A percentile compares a stretch with the other conserved stretches of the same genome.
Evolutionary conservation across 371 early-diverging fungal genomes (phyloP).

Genomic region (Dinochytrium kinnereticum): DNA sequence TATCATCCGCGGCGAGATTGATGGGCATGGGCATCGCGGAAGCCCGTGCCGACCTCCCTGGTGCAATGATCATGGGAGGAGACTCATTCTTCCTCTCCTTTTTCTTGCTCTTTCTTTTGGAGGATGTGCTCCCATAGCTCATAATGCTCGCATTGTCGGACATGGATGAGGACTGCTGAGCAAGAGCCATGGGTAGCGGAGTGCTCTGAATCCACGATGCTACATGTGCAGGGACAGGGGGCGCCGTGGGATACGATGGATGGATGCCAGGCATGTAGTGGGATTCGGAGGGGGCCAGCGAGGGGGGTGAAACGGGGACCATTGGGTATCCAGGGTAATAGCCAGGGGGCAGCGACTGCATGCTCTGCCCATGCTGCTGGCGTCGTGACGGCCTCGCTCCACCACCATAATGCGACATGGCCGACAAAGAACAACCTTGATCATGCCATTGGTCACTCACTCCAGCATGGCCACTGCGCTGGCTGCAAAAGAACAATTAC

Average conservation of each 20-base stretch:
- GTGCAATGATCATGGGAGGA: conserved; percentile 3
- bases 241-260: not conserved
- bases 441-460: no score
- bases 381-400: not conserved
- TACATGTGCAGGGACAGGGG: conserved; percentile 11
- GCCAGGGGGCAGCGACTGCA: no score
- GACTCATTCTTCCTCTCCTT: conserved; percentile 18
- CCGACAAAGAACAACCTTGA: no score
- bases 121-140: not conserved
- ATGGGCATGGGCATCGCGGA: not conserved
- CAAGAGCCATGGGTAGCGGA: conserved; percentile 31
- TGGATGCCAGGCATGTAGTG: not conserved
- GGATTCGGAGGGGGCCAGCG: not conserved
- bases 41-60: not conserved
- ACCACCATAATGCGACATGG: not conserved
- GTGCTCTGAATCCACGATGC: conserved; percentile 23
- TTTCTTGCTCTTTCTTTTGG: not conserved
- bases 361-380: not conserved
- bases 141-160: not conserved
- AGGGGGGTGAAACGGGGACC: not conserved
- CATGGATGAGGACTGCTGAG: not conserved
- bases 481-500: no score
- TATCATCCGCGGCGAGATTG: not conserved
- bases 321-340: not conserved
- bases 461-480: no score